Evolutionary conservation across 2,329 filamentous ascomycete species (phyloP).

Genomic region (Colletotrichum orbiculare): DNA sequence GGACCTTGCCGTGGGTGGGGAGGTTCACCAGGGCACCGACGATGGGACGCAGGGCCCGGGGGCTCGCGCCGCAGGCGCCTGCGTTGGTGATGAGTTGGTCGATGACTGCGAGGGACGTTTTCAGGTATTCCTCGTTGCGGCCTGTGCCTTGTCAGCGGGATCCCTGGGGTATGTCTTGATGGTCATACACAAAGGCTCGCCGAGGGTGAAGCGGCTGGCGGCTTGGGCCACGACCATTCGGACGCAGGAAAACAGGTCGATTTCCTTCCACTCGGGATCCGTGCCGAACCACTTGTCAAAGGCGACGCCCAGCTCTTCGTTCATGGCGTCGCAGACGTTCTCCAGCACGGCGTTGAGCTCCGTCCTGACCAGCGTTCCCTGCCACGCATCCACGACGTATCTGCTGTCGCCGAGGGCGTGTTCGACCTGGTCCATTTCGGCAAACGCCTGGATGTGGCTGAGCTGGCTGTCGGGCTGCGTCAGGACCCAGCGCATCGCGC

Average conservation of each 20-base stretch:
- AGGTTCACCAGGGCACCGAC: conserved; percentile 43
- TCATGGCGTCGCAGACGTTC: conserved; percentile 46
- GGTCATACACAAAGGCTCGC: conserved; percentile 43
- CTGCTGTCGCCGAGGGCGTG: conserved; percentile 50
- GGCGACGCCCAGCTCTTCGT: conserved; percentile 47
- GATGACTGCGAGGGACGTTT: conserved; percentile 43
- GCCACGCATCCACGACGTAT: conserved; percentile 49
- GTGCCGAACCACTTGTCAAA: conserved; percentile 50
- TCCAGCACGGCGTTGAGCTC: conserved; percentile 50
- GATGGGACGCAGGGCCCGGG: conserved; percentile 45
- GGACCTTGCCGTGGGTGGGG: conserved; percentile 38
- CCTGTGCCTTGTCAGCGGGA: conserved; percentile 34
- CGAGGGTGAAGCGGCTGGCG: conserved; percentile 46
- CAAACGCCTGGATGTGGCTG: conserved; percentile 48
- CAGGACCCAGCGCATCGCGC: conserved; percentile 52
- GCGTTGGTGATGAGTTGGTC: conserved; percentile 47
- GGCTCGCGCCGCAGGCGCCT: conserved; percentile 45
- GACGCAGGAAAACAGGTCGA: conserved; percentile 43
- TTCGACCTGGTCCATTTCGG: conserved; percentile 50
- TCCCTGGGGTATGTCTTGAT: too few relatives aligned
- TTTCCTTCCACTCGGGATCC: conserved; percentile 48
- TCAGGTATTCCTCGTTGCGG: conserved; percentile 49
- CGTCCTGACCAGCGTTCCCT: conserved; percentile 48
- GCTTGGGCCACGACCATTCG: conserved; percentile 47
- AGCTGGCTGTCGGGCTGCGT: conserved; percentile 52